These are phyloP conservation scores for barrel medic (Medicago truncatula) DNA, from an alignment of 306 rosid species.

Conservation along the genomic window MtrunA17r5.0-ANR NC_053049.1:29130001-29130500, in stretches of 20 bases:
- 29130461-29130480: conserved; percentile 19
- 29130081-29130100: conserved; percentile 61
- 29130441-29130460: conserved; percentile 78
- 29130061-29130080: conserved; percentile 89
- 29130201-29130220: conserved; percentile 41
- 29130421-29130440: conserved; percentile 90
- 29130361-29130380: conserved; percentile 78
- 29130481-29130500: conserved; percentile 25
- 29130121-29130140: conserved; percentile 25
- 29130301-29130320: conserved; percentile 75
- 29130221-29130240: conserved; percentile 26
- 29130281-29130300: conserved; percentile 35
- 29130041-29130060: conserved; percentile 94
- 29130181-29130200: conserved; percentile 40
- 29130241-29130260: conserved; percentile 15
- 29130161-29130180: conserved; percentile 32
- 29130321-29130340: conserved; percentile 96
- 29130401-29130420: conserved; percentile 95
- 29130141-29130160: conserved; percentile 27
- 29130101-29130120: conserved; percentile 19
- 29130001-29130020: conserved; percentile 96
- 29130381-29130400: conserved; percentile 80
- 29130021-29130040: conserved; percentile 99
- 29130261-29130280: conserved; percentile 25
- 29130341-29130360: conserved; percentile 84